Evolutionary conservation across 1,139 yeast genomes (phyloP), one percentile per base, ranked within the genome.

Genomic region (Lodderomyces oxycetoniae): DNA sequence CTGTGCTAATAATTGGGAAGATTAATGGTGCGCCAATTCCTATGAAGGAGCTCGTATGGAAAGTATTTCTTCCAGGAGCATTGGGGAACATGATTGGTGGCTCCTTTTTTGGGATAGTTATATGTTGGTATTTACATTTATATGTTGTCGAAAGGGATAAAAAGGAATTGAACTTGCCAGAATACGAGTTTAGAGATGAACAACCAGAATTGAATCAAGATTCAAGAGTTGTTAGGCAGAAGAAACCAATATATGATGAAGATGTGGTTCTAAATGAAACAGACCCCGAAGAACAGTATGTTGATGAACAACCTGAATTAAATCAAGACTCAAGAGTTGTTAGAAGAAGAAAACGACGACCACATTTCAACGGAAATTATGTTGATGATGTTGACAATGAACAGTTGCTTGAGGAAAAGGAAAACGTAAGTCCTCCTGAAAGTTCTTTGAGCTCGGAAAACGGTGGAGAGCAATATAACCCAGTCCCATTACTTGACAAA

Each of bases 41-140:
- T 0, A 84, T 81, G 17, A 83, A 77, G 0, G 57, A 57, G n/a
- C 77, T 74, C 34, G 77, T 79, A 6, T 84, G 91, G 91, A 83
- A 78, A 50, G 56, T 79, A 1, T 58, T 82, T 47, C 53, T 83
- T 4, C 86, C 93, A 0, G 85, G 78, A 0, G 67, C 77, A 1
- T 40, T 83, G 11, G 93, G 93, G 1, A 83, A 83, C 48, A 72
- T 79, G 2, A 64, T 83, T 23, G 93, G 93, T 8, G 93, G 93
- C 0, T 49, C 70, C 1, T 63, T 73, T 26, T 82, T 83, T 52
- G 79, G 81, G 5, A 45, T 77, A 3, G 64, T 72, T 0, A 53
- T 82, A 16, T 84, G 88, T 6, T 83, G 77, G 72, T 83, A 79
- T 48, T 61, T 79, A 44, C 93, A 83, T 51, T 49, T 83, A 35